These are phyloP conservation scores for Candida krabiensis DNA, from an alignment of 805 yeast genomes.

Conservation along the genomic window DNA sequence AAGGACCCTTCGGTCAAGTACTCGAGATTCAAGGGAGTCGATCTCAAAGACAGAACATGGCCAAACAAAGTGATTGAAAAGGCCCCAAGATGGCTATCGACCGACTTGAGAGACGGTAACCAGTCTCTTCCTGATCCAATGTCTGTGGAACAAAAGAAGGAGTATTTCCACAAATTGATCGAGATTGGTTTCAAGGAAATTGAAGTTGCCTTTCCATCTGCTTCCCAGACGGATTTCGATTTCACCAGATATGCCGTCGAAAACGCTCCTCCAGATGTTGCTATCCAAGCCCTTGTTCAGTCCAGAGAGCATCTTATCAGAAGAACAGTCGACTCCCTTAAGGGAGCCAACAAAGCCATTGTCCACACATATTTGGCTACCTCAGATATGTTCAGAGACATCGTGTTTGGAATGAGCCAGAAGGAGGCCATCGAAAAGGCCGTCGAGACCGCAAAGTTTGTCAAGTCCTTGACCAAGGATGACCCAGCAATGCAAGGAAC, in stretches of 20 bases:
- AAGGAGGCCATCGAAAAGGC: conserved; percentile 70
- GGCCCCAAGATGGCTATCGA: conserved; percentile 80
- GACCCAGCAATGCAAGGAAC: conserved; percentile 66
- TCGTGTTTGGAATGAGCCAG: conserved; percentile 70
- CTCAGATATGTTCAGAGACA: conserved; percentile 71
- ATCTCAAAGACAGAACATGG: conserved; percentile 67
- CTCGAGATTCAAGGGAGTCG: conserved; percentile 52
- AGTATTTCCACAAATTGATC: conserved; percentile 67
- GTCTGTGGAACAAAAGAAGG: conserved; percentile 72
- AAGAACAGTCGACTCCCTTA: conserved; percentile 71
- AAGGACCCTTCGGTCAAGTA: conserved; percentile 69
- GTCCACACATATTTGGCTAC: conserved; percentile 76
- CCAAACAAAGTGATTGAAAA: conserved; percentile 63
- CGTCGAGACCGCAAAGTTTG: conserved; percentile 66
- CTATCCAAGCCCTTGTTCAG: conserved; percentile 72
- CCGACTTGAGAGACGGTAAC: conserved; percentile 80
- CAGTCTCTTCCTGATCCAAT: conserved; percentile 83
- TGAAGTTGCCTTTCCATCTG: conserved; percentile 79
- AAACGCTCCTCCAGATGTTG: conserved; percentile 73
- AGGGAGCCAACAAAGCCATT: conserved; percentile 72
- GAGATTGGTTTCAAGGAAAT: conserved; percentile 80
- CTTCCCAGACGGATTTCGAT: conserved; percentile 80
- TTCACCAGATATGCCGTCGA: conserved; percentile 79
- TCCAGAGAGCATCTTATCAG: conserved; percentile 73
- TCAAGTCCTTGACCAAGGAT: conserved; percentile 69